Evolutionary conservation across 2,329 filamentous ascomycete genomes (phyloP), one percentile per base, ranked within the genome.

Genomic region (Aaosphaeria arxii): DNA sequence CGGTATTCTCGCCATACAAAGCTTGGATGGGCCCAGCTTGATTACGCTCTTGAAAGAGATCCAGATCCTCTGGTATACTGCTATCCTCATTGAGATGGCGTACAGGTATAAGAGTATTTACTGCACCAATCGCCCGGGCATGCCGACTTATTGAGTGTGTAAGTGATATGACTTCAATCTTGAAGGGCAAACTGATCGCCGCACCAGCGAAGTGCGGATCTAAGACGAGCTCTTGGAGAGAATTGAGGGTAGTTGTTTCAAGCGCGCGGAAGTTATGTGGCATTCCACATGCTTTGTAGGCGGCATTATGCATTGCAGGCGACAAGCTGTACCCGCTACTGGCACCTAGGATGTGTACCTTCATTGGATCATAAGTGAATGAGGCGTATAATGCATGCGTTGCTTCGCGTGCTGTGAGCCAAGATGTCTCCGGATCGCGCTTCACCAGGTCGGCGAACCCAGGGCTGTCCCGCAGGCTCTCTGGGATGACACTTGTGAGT

Each of bases 1-100:
- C 88, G 0, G 87, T 91, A 50, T 91, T 91, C 49, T 91, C 87
- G 1, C 87, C 88, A 53, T 89, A 88, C 0, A 91, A 74, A 0
- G 84, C 86, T 52, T 81, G 80, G 5, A 89, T 81, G 0, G 83
- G 80, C 0, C 87, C 87, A 1, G 84, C 78, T 40, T 82, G 77
- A 52, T 85, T 85, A 49, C 84, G 78, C 40, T 84, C 77, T 30
- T 76, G 72, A 40, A 77, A 73, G n/a, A 82, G 68, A 1, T 77
- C 76, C 4, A 70, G 48, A 30, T 81, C 80, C 30, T 78, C 74
- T 1, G 83, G 79, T 0, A 84, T 77, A 33, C 74, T 77, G 1
- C 80, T 81, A 48, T 85, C 79, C 0, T 75, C 64, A n/a, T 79
- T 69, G 5, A 83, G 67, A 9, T 80, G 75, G 24, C 87, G 81